Evolutionary conservation across 1,284 basidiomycete genomes (phyloP).

Genomic region (Taiwanofungus camphoratus): DNA sequence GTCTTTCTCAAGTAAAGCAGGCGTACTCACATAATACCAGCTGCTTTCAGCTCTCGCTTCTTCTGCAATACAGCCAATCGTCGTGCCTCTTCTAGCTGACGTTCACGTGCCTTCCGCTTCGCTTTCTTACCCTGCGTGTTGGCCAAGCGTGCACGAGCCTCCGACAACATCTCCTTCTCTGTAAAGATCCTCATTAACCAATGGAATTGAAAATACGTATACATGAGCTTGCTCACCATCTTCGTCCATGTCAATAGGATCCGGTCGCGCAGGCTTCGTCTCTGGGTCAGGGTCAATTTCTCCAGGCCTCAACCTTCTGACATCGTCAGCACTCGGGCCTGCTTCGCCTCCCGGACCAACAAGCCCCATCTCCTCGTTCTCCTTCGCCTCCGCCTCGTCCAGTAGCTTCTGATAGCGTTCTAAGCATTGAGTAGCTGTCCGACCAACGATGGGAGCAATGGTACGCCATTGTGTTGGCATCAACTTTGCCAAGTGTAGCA

Average conservation of each 20-base stretch:
- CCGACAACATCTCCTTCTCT: slow-evolving; percentile 99
- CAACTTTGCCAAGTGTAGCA: slow-evolving; percentile 94
- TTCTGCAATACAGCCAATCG: slow-evolving; percentile 95
- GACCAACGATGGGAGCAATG: slow-evolving; percentile 96
- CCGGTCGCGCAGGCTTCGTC: slow-evolving; percentile 95
- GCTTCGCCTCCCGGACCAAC: slow-evolving; percentile 74
- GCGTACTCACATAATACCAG: slow-evolving; percentile 85
- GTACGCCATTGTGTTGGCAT: slow-evolving; percentile 99
- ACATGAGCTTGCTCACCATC: slow-evolving; percentile 55
- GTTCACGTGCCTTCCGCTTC: slow-evolving; percentile 95
- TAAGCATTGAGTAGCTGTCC: slow-evolving; percentile 98
- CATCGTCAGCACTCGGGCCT: slow-evolving; percentile 89
- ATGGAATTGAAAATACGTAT: background rate
- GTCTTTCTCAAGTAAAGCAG: background rate
- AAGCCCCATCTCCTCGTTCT: slow-evolving; percentile 88
- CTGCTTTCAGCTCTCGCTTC: slow-evolving; percentile 95
- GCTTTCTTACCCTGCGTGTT: slow-evolving; percentile 99
- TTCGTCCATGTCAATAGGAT: slow-evolving; percentile 99
- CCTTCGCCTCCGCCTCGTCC: slow-evolving; percentile 95
- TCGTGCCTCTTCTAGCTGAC: slow-evolving; percentile 93
- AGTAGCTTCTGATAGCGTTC: slow-evolving; percentile 98
- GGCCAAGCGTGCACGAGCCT: slow-evolving; percentile 94
- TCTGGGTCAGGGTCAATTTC: slow-evolving; percentile 99
- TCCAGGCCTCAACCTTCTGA: slow-evolving; percentile 85
- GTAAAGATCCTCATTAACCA: slow-evolving; percentile 1